Evolutionary conservation across 148 eudicot species (phyloP).

Genomic region (Persicaria maculosa): DNA sequence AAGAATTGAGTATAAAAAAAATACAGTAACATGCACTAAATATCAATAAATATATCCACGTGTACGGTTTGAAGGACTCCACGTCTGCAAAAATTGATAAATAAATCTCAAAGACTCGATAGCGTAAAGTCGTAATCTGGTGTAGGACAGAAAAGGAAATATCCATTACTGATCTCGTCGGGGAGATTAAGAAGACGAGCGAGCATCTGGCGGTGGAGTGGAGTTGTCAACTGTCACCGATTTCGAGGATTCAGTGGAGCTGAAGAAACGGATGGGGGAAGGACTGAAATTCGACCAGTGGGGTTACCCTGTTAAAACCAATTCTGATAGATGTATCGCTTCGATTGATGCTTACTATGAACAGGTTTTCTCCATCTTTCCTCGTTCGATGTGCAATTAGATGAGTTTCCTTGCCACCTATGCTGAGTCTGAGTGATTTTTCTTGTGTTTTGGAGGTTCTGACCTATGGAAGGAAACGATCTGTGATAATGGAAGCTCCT

Average conservation of each 20-base stretch:
- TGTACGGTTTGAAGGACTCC: no score
- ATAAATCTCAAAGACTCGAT: no score
- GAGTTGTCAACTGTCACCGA: background rate
- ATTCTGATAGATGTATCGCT: slow-evolving; percentile 62
- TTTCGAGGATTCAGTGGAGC: background rate
- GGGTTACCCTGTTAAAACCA: slow-evolving; percentile 68
- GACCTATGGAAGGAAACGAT: slow-evolving; percentile 60
- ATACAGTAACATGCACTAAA: no score
- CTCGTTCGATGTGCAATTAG: background rate
- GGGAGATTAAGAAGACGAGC: background rate
- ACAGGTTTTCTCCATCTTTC: slow-evolving; percentile 37
- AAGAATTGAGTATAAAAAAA: no score
- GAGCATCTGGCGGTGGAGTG: background rate
- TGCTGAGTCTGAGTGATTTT: background rate
- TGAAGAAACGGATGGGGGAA: slow-evolving; percentile 17
- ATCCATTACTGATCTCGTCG: no score
- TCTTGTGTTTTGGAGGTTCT: slow-evolving; percentile 36
- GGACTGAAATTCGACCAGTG: slow-evolving; percentile 48
- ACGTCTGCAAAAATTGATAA: no score
- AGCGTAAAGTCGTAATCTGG: no score
- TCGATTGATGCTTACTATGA: slow-evolving; percentile 65
- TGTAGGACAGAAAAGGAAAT: no score
- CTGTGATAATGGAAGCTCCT: slow-evolving; percentile 63
- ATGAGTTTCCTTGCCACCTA: background rate
- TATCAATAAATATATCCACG: no score